Conservation (phyloP, 2,329 filamentous ascomycete species). For the Diaporthe sp. region DNA sequence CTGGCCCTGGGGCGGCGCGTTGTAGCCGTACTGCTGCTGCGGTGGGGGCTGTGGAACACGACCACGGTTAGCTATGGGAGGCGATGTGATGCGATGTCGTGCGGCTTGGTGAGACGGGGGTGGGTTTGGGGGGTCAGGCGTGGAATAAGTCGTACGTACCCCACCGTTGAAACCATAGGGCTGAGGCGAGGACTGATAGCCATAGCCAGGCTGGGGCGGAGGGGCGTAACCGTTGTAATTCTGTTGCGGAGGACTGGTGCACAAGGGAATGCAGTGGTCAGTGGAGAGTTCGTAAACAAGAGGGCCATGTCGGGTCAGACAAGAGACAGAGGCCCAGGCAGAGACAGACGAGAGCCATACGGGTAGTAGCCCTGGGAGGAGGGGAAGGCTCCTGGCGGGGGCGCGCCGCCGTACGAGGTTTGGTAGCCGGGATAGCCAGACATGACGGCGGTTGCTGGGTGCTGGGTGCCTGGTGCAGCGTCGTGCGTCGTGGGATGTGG, state of each 20-base stretch:
- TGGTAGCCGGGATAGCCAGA: conserved; percentile 73
- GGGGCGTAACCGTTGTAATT: conserved; percentile 63
- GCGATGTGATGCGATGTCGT: neutral
- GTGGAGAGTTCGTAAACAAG: conserved; percentile 39
- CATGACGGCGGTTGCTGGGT: conserved; percentile 57
- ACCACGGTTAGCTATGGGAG: conserved; percentile 9
- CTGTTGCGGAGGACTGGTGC: conserved; percentile 55
- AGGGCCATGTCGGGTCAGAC: neutral
- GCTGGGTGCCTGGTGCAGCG: neutral
- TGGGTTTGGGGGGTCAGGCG: neutral
- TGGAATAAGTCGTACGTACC: conserved; percentile 29
- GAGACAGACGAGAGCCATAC: conserved; percentile 32
- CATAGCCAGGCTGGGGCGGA: conserved; percentile 55
- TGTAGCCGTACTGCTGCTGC: conserved; percentile 60
- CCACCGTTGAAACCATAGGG: conserved; percentile 49
- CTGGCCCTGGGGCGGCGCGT: conserved; percentile 55
- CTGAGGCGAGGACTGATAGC: conserved; percentile 65
- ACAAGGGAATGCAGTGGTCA: conserved; percentile 11
- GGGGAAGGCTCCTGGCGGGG: conserved; percentile 38
- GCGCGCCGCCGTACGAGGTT: conserved; percentile 40
- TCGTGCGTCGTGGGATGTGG: neutral
- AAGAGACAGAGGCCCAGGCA: neutral
- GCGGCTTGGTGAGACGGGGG: conserved; percentile 27
- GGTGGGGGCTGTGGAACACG: conserved; percentile 50
- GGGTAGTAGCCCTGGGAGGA: conserved; percentile 41